These are phyloP conservation scores for Lupinus albus DNA, from an alignment of 306 rosid genomes.

Conservation along the genomic window DNA sequence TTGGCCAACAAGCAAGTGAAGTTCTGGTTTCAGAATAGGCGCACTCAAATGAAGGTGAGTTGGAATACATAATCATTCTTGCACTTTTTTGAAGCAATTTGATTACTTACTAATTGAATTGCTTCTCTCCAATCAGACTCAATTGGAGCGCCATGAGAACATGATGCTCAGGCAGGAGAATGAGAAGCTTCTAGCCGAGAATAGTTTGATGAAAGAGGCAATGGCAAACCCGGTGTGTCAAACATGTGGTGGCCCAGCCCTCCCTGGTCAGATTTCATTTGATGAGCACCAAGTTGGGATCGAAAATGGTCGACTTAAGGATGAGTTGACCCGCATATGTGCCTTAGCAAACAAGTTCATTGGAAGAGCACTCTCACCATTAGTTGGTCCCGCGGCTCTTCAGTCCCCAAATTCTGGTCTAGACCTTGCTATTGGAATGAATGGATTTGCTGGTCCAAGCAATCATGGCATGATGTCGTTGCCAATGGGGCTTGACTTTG, in stretches of 20 bases:
- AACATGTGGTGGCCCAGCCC: conserved; percentile 80
- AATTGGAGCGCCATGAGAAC: conserved; percentile 90
- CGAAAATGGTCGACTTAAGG: conserved; percentile 78
- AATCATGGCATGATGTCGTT: conserved; percentile 38
- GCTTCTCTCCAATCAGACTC: conserved; percentile 60
- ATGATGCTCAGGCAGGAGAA: conserved; percentile 76
- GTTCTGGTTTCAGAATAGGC: conserved; percentile 92
- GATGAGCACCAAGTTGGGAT: conserved; percentile 82
- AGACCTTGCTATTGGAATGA: conserved; percentile 73
- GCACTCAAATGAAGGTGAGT: conserved; percentile 92
- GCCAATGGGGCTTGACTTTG: conserved; percentile 61
- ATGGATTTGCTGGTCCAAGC: conserved; percentile 54
- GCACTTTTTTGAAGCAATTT: background rate
- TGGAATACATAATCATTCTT: background rate
- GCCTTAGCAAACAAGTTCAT: conserved; percentile 61
- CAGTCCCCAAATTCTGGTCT: conserved; percentile 49
- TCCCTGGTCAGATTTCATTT: conserved; percentile 72
- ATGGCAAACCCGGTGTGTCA: conserved; percentile 68
- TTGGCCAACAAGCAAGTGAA: conserved; percentile 86
- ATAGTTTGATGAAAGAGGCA: conserved; percentile 68
- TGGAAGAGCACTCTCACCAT: conserved; percentile 64
- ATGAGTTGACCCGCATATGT: conserved; percentile 66
- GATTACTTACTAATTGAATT: conserved; percentile 19
- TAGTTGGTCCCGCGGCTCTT: conserved; percentile 46
- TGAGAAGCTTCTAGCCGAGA: conserved; percentile 87